phyloP scores from a whole-genome alignment of 2,329 filamentous ascomycete species.

The Septoria linicola region DNA sequence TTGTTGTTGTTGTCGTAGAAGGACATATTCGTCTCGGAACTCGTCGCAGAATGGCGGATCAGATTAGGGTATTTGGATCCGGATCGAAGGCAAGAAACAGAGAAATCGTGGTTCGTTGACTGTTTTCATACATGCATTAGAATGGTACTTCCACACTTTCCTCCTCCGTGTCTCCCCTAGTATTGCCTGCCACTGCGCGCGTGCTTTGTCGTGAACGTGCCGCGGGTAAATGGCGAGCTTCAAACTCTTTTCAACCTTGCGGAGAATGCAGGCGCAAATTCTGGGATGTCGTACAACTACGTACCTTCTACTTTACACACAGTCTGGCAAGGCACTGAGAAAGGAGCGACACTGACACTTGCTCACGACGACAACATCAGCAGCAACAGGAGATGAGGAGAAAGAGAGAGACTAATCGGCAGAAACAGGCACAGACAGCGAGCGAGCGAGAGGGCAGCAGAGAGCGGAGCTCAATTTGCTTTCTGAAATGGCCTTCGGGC shows the following conservation, averaged over 20 bases:
- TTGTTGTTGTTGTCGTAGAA: slow-evolving; percentile 69
- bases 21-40: slow-evolving; percentile 51
- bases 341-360: slow-evolving; percentile 12
- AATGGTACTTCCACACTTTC: neutral
- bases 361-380: neutral
- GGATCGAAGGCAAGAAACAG: slow-evolving; percentile 17
- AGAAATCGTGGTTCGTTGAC: slow-evolving; percentile 3
- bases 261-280: slow-evolving; percentile 9
- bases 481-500: slow-evolving; percentile 5
- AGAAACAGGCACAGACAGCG: neutral
- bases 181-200: neutral
- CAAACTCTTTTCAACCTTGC: slow-evolving; percentile 5
- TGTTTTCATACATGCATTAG: slow-evolving; percentile 6
- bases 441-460: neutral
- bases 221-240: slow-evolving; percentile 10
- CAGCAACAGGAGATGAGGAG: neutral
- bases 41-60: slow-evolving; percentile 18
- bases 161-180: neutral
- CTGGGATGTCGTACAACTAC: slow-evolving; percentile 7
- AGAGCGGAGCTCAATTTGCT: neutral
- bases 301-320: slow-evolving; percentile 8
- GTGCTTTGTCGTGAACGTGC: slow-evolving; percentile 2
- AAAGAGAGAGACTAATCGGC: too few relatives aligned
- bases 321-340: slow-evolving; percentile 4
- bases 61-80: slow-evolving; percentile 28